phyloP scores from a whole-genome alignment of 139 green algal species.

The Chlorella sp. region DNA sequence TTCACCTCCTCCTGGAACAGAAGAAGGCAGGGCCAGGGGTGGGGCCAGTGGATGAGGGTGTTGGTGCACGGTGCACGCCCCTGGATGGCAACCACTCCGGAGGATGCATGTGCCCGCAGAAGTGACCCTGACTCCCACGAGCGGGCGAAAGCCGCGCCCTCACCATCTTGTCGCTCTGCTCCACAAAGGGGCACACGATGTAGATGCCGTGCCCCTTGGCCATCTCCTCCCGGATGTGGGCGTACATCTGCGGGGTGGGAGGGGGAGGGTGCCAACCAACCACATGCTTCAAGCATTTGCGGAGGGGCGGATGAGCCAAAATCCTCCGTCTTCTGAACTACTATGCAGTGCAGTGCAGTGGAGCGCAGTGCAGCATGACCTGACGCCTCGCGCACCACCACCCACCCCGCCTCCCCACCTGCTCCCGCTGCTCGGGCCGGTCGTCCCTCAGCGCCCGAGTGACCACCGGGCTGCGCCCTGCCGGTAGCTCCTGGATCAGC shows the following conservation, averaged over 20 bases:
- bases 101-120: no score
- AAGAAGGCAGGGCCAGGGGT: not conserved
- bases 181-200: conserved; percentile 69
- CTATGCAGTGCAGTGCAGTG: no score
- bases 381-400: not conserved
- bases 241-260: conserved; percentile 45
- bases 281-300: no score
- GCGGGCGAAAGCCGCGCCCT: no score
- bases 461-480: conserved; percentile 66
- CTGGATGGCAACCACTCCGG: not conserved
- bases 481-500: conserved; percentile 74
- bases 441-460: conserved; percentile 57
- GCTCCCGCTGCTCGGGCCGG: conserved; percentile 5
- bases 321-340: no score
- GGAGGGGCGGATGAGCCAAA: not conserved
- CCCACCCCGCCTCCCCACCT: conserved; percentile 34
- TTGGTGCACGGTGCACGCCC: not conserved
- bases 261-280: not conserved
- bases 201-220: conserved; percentile 50
- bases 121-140: no score
- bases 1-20: conserved; percentile 46
- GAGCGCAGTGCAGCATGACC: no score
- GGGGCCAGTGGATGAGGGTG: not conserved
- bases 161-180: conserved; percentile 45
- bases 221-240: conserved; percentile 65